Percentiles rank a stretch among this genome's conserved stretches.
These are phyloP conservation scores for Claviceps africana DNA, from an alignment of 2,329 filamentous ascomycete genomes.

Conservation along the genomic window DNA sequence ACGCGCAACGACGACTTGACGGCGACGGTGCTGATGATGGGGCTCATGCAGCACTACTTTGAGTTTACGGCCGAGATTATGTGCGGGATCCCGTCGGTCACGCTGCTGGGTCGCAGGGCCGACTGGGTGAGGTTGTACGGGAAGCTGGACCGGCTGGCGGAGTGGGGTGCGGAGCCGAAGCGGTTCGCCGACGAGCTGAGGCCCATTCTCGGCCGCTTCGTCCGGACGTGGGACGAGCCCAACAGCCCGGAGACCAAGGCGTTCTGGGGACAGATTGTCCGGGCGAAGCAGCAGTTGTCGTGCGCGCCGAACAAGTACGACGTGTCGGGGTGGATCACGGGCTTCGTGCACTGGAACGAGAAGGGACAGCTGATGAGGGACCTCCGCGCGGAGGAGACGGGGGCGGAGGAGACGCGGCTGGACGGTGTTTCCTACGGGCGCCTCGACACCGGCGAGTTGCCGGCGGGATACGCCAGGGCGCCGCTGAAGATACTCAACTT, in stretches of 20 bases:
- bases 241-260: slow-evolving; percentile 16
- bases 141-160: slow-evolving; percentile 27
- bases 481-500: slow-evolving; percentile 24
- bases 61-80: slow-evolving; percentile 21
- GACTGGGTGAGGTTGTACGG: slow-evolving; percentile 28
- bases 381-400: slow-evolving; percentile 6
- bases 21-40: slow-evolving; percentile 31
- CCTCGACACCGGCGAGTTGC: slow-evolving; percentile 15
- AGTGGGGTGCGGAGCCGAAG: slow-evolving; percentile 29
- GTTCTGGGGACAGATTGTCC: slow-evolving; percentile 32
- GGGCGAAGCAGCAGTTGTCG: slow-evolving; percentile 18
- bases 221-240: slow-evolving; percentile 28
- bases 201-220: slow-evolving; percentile 31
- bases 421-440: slow-evolving; percentile 18
- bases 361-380: slow-evolving; percentile 17
- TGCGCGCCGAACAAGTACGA: slow-evolving; percentile 20
- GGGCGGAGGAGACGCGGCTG: slow-evolving; percentile 9
- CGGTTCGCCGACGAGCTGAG: slow-evolving; percentile 24
- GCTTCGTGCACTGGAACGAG: slow-evolving; percentile 30
- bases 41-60: slow-evolving; percentile 27
- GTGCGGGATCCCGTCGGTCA: slow-evolving; percentile 30
- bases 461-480: slow-evolving; percentile 25
- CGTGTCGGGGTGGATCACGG: slow-evolving; percentile 34
- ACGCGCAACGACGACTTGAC: slow-evolving; percentile 24
- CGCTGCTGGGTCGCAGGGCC: slow-evolving; percentile 21